Conservation (phyloP, 495 filamentous ascomycete genomes). For the Rostrohypoxylon terebratum region DNA sequence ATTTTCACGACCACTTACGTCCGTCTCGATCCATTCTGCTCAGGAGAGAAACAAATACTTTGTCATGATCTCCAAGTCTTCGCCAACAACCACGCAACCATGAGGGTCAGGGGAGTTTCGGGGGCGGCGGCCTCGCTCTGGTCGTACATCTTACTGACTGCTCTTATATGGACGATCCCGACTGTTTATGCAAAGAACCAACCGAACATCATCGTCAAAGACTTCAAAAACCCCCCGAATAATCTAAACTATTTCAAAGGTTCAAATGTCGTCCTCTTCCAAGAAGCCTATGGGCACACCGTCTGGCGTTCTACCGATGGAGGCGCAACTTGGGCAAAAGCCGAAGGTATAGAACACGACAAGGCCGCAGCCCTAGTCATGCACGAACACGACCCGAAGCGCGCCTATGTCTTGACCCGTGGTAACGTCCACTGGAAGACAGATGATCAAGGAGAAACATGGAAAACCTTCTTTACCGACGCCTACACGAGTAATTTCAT, state of each 20-base stretch:
- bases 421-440: slow-evolving; percentile 82
- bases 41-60: slow-evolving; percentile 11
- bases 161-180: slow-evolving; percentile 52
- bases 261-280: slow-evolving; percentile 79
- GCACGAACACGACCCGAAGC: slow-evolving; percentile 80
- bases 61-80: slow-evolving; percentile 47
- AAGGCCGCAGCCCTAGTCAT: slow-evolving; percentile 68
- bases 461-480: slow-evolving; percentile 75
- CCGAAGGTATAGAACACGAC: slow-evolving; percentile 72
- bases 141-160: slow-evolving; percentile 49
- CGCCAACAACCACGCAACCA: slow-evolving; percentile 49
- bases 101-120: slow-evolving; percentile 60
- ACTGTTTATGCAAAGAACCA: slow-evolving; percentile 61
- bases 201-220: slow-evolving; percentile 60
- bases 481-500: slow-evolving; percentile 57
- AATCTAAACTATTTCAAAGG: slow-evolving; percentile 87
- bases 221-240: slow-evolving; percentile 70
- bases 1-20: slow-evolving; percentile 4
- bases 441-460: slow-evolving; percentile 79
- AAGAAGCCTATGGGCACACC: slow-evolving; percentile 64
- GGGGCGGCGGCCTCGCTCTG: slow-evolving; percentile 56
- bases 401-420: slow-evolving; percentile 80
- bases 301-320: slow-evolving; percentile 81
- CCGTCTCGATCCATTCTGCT: slow-evolving; percentile 14
- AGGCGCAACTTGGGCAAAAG: slow-evolving; percentile 76